phyloP scores from a whole-genome alignment of 495 filamentous ascomycete genomes.

The Penicillium desertorum region DNA sequence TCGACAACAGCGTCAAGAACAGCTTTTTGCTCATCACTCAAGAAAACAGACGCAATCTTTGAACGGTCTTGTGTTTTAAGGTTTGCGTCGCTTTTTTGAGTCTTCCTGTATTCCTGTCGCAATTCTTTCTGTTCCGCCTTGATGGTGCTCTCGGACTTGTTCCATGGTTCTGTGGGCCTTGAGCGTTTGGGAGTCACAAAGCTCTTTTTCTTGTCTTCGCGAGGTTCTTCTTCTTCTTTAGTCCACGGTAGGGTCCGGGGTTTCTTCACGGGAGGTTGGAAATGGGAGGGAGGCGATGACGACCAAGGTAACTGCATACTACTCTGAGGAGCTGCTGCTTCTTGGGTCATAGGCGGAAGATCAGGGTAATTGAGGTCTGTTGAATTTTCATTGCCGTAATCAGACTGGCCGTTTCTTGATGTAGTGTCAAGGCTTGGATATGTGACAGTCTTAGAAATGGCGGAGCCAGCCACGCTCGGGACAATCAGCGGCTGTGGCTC shows the following conservation, averaged over 20 bases:
- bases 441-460: constrained; percentile 20
- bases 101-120: constrained; percentile 59
- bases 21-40: constrained; percentile 82
- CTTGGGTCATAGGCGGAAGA: constrained; percentile 38
- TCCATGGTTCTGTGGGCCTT: constrained; percentile 64
- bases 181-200: constrained; percentile 38
- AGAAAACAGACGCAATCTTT: constrained; percentile 59
- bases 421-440: constrained; percentile 28
- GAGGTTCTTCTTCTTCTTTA: constrained; percentile 34
- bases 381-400: constrained; percentile 11
- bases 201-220: constrained; percentile 26
- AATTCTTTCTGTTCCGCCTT: constrained; percentile 80
- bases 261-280: constrained; percentile 42
- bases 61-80: constrained; percentile 22
- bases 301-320: constrained; percentile 62
- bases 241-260: constrained; percentile 59
- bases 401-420: constrained; percentile 9
- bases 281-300: constrained; percentile 57
- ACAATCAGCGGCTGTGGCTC: constrained; percentile 36
- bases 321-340: constrained; percentile 43
- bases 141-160: constrained; percentile 74
- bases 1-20: constrained; percentile 80
- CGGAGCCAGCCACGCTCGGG: constrained; percentile 18
- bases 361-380: constrained; percentile 44
- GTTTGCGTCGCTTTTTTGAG: constrained; percentile 32